phyloP scores from a whole-genome alignment of 192 early-diverging fungal genomes.

The Coemansia sp. region DNA sequence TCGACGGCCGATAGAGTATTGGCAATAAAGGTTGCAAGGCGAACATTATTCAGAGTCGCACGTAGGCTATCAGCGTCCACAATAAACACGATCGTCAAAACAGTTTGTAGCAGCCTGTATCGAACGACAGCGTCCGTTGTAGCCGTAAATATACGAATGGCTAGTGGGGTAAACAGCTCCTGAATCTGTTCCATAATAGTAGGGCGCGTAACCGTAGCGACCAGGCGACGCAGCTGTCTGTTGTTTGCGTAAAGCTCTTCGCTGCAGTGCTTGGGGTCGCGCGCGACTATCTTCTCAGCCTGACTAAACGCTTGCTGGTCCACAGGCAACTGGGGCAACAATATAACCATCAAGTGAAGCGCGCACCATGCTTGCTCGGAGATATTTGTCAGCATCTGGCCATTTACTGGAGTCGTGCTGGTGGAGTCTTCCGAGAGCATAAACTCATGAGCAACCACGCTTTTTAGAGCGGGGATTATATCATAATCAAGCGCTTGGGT shows the following conservation, averaged over 20 bases:
- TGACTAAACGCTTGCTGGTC: background rate
- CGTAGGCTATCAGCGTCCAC: slow-evolving; percentile 49
- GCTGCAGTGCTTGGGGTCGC: background rate
- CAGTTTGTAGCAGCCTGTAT: slow-evolving; percentile 62
- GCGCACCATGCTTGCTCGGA: slow-evolving; percentile 35
- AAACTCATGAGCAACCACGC: slow-evolving; percentile 13
- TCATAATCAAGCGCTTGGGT: slow-evolving; percentile 23
- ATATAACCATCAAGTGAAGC: slow-evolving; percentile 21
- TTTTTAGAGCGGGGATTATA: slow-evolving; percentile 11
- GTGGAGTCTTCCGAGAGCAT: background rate
- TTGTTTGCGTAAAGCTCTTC: background rate
- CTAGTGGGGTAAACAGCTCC: slow-evolving; percentile 61
- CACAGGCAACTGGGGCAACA: slow-evolving; percentile 29
- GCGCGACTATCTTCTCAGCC: slow-evolving; percentile 9
- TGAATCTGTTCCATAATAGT: slow-evolving; percentile 25
- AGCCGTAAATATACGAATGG: slow-evolving; percentile 69
- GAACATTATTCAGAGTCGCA: slow-evolving; percentile 45
- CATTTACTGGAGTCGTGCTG: background rate
- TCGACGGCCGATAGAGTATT: slow-evolving; percentile 18
- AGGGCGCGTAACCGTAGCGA: slow-evolving; percentile 12
- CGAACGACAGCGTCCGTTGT: slow-evolving; percentile 66
- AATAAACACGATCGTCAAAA: slow-evolving; percentile 59
- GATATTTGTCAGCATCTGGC: background rate
- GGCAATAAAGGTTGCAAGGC: slow-evolving; percentile 22
- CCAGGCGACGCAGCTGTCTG: background rate